phyloP scores from a whole-genome alignment of 768 basidiomycete genomes.

The Termitomyces heimii region DNA sequence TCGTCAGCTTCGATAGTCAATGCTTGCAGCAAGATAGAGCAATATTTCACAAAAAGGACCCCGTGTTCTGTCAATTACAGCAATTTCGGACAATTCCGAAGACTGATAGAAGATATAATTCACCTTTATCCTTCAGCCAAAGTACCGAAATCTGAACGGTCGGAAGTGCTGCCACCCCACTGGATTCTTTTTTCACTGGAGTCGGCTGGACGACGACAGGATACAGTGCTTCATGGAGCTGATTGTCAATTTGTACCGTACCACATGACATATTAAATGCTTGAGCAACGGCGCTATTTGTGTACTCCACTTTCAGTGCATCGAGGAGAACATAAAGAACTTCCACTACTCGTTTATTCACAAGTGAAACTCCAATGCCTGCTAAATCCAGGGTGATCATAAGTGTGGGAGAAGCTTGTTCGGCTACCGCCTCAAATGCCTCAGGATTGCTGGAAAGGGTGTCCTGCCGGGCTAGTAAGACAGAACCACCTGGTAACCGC shows the following conservation, averaged over 20 bases:
- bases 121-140: slow-evolving; percentile 92
- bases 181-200: slow-evolving; percentile 71
- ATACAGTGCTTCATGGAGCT: slow-evolving; percentile 92
- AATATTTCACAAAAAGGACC: slow-evolving; percentile 97
- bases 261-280: slow-evolving; percentile 76
- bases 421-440: slow-evolving; percentile 79
- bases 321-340: slow-evolving; percentile 84
- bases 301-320: slow-evolving; percentile 79
- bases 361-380: slow-evolving; percentile 87
- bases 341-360: slow-evolving; percentile 84
- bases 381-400: slow-evolving; percentile 71
- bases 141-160: slow-evolving; percentile 85
- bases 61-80: slow-evolving; percentile 68
- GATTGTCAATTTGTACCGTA: slow-evolving; percentile 94
- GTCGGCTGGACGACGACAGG: slow-evolving; percentile 95
- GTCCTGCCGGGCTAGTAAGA: slow-evolving; percentile 55
- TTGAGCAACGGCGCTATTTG: slow-evolving; percentile 71
- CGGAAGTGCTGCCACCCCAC: slow-evolving; percentile 75
- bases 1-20: slow-evolving; percentile 96
- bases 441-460: slow-evolving; percentile 65
- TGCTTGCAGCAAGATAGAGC: slow-evolving; percentile 88
- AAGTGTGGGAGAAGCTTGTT: slow-evolving; percentile 63
- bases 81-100: background rate
- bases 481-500: slow-evolving; percentile 40
- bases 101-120: slow-evolving; percentile 6